These are phyloP conservation scores for Cylindrodendrum hubeiense DNA, from an alignment of 2,329 filamentous ascomycete species.

Conservation along the genomic window DNA sequence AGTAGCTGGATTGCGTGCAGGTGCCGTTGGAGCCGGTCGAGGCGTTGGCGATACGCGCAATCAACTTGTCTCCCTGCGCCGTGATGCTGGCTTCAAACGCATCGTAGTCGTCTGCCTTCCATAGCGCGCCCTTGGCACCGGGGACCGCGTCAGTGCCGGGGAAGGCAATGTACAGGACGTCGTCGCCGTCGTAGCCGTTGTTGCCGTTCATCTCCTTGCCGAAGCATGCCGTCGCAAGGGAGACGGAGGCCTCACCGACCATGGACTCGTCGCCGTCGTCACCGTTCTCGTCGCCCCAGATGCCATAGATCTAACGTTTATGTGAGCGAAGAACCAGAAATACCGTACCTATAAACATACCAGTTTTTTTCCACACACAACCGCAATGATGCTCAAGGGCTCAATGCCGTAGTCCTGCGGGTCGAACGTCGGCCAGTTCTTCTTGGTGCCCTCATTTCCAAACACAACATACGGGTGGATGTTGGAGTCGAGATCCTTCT, in stretches of 20 bases:
- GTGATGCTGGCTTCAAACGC: constrained; percentile 3
- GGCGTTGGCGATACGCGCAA: neutral
- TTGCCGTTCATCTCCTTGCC: constrained; percentile 65
- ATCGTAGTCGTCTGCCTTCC: constrained; percentile 54
- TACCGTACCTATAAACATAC: constrained; percentile 37
- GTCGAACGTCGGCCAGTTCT: constrained; percentile 53
- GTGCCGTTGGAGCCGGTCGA: too few relatives aligned
- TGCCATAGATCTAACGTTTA: constrained; percentile 61
- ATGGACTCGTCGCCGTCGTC: constrained; percentile 60
- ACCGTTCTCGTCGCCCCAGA: constrained; percentile 73
- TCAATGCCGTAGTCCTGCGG: constrained; percentile 57
- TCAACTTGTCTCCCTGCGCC: neutral
- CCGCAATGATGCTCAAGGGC: constrained; percentile 66
- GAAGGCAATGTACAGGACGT: constrained; percentile 72
- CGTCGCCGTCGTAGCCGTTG: constrained; percentile 65
- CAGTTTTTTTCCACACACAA: constrained; percentile 64
- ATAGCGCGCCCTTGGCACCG: constrained; percentile 62
- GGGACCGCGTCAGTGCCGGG: constrained; percentile 65
- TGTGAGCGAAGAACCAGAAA: neutral
- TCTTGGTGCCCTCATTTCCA: constrained; percentile 57
- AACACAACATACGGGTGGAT: constrained; percentile 66
- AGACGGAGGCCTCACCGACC: constrained; percentile 68
- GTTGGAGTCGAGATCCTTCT: constrained; percentile 61
- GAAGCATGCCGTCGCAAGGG: constrained; percentile 69
- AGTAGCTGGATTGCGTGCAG: neutral